A percentile compares a stretch with the other conserved stretches of the same genome.
phyloP scores from a whole-genome alignment of 225 moss, liverwort and hornwort species.

The Neckera pumila region DNA sequence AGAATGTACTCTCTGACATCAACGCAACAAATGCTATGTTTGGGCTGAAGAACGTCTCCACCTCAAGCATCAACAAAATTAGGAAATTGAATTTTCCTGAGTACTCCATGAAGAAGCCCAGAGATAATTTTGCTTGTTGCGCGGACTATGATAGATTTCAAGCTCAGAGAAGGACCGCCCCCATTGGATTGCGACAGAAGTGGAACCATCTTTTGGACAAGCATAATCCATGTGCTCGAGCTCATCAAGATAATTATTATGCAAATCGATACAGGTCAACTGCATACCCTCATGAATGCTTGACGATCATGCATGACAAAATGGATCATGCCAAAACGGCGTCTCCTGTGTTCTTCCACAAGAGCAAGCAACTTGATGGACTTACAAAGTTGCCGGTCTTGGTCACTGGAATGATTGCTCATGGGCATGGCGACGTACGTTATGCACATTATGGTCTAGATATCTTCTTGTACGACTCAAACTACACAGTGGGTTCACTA shows the following conservation, averaged over 20 bases:
- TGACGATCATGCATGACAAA: too few species aligned
- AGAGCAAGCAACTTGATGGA: too few species aligned
- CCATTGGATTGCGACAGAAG: rapidly evolving
- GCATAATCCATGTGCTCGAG: rapidly evolving
- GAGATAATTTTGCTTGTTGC: neutral
- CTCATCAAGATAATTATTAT: rapidly evolving
- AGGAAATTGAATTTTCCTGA: rapidly evolving
- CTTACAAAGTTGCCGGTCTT: too few species aligned
- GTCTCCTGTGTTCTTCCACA: too few species aligned
- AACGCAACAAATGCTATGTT: rapidly evolving
- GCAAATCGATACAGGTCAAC: rapidly evolving
- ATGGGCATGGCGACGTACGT: too few species aligned
- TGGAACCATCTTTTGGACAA: rapidly evolving
- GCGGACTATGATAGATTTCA: neutral
- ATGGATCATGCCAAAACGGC: too few species aligned
- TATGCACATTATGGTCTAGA: too few species aligned
- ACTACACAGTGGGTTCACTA: too few species aligned
- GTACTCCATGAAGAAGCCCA: rapidly evolving
- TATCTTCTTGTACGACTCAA: too few species aligned
- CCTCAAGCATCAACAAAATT: rapidly evolving
- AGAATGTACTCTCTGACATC: neutral
- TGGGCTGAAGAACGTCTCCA: rapidly evolving
- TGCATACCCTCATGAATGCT: neutral
- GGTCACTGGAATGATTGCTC: too few species aligned
- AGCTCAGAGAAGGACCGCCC: rapidly evolving